Evolutionary conservation across 805 yeast species (phyloP), one percentile per base, ranked within the genome.

Genomic region (Nakazawaea pomicola): DNA sequence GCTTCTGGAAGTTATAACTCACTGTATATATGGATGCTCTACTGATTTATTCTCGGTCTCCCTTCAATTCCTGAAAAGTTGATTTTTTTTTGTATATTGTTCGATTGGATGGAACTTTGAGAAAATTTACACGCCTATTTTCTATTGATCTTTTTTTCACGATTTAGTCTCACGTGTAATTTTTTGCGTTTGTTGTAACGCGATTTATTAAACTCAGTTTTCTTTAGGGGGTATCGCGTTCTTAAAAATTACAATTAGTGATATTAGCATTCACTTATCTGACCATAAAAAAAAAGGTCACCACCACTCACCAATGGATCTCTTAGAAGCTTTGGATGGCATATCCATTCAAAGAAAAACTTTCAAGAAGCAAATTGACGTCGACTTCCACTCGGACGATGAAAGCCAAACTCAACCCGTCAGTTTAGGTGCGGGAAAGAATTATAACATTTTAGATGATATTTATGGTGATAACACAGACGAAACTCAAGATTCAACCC

Each of bases 271-370:
- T 23, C 25, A 23, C 10, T 23, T 23, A 23, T 24, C 33, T 17
- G 18, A 6, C 12, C 6, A 6, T 10, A 10, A 16, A 10, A 11
- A 16, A 17, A 12, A 8, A 14, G 4, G 9, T 12, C 21, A 15
- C n/a, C 18, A 10, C n/a, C 21, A 20, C 8, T 12, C 16, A 32
- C 19, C 25, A 29, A 52, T 52, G 56, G 53, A 52, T 36, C 43
- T 49, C 20, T 44, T 52, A 21, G 49, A 46, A 9, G 52, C 41
- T 12, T 33, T 52, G 32, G 51, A 48, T 27, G 54, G 49, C 12
- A 23, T 52, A 21, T 46, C 52, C 20, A 17, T 36, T n/a, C 33
- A 25, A 5, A 27, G 40, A 31, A 16, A 28, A n/a, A 34, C 39
- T 11, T 34, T 36, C 38, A 27, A 33, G 43, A 39, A 34, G 17